Evolutionary conservation across 805 yeast species (phyloP), one percentile per base, ranked within the genome.

Genomic region (Kodamaea kaohsiungensis): DNA sequence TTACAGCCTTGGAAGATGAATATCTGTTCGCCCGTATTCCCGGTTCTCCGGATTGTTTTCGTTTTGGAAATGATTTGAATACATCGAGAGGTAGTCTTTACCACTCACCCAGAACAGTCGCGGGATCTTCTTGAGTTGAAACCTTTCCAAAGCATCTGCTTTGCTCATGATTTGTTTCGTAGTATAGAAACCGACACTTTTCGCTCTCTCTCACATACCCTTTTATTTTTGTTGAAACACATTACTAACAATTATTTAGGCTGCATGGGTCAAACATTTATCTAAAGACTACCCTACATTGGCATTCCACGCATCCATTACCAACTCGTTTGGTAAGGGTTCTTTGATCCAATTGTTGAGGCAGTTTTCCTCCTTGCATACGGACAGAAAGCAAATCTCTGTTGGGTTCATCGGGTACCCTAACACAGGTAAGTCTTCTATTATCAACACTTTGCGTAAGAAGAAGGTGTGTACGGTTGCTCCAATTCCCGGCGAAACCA

Each of bases 361-460:
- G 71, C 99, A 93, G 75, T 95, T 92, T 65, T 88, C 97, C 3
- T 81, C 90, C 37, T 77, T 93, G 59, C 98, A 93, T 69, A 80
- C 88, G 53, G 99, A 93, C 69, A 86, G 98, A 73, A 88, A 91
- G 69, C 99, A 93, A 72, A 91, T 93, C 52, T 91, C 98, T 17
- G 97, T 93, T 55, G 99, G 99, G 2, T 89, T 93, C 65, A 92
- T 93, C 67, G 99, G 99, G 13, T 93, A 95, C 69, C 99, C 99
- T 61, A 93, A 93, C 68, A 88, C 97, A n/a, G 99, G 99, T 61
- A 93, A 93, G 69, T 93, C 98, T 1, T 89, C 97, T 43, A 91
- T 93, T 61, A 93, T 93, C 66, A 93, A 93, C 75, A 92, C 98
- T 1, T 77, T 93, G 63, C 85, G 98, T 68, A 86, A 87, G 70